phyloP scores from a whole-genome alignment of 2,329 filamentous ascomycete genomes.

The Aureobasidium sp. region DNA sequence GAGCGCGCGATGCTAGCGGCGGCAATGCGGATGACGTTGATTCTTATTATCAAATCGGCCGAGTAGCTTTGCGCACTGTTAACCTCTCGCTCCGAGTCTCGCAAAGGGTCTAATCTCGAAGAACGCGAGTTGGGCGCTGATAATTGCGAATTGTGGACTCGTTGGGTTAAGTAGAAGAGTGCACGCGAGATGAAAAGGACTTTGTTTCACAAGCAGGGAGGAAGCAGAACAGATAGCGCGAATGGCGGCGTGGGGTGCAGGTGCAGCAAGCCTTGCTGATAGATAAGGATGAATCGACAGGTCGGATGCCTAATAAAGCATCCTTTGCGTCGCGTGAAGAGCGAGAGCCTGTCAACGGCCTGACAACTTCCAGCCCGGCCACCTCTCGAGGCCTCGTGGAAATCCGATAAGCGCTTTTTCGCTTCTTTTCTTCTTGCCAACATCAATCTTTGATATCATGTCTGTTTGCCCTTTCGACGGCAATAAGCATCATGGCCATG shows the following conservation, averaged over 20 bases:
- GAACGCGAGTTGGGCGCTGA: not conserved
- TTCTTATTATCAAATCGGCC: slow-evolving; percentile 14
- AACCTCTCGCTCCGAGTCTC: too few species aligned
- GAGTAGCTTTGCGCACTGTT: slow-evolving; percentile 5
- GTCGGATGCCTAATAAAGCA: not conserved
- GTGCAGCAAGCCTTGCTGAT: slow-evolving; percentile 1
- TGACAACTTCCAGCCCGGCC: slow-evolving; percentile 1
- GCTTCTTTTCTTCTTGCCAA: slow-evolving; percentile 1
- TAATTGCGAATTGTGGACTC: not conserved
- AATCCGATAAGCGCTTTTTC: not conserved
- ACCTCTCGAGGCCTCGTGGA: not conserved
- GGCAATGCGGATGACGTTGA: slow-evolving; percentile 14
- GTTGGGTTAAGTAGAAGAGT: not conserved
- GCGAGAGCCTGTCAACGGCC: not conserved
- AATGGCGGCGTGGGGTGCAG: not conserved
- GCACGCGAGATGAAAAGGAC: slow-evolving; percentile 10
- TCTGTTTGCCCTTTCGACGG: not conserved
- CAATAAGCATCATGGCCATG: not conserved
- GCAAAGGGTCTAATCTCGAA: slow-evolving; percentile 5
- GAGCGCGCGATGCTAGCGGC: slow-evolving; percentile 11
- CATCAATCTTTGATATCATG: not conserved
- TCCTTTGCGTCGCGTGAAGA: slow-evolving; percentile 1
- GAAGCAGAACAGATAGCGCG: slow-evolving; percentile 2
- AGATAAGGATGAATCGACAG: slow-evolving; percentile 9
- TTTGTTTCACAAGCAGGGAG: slow-evolving; percentile 6